Evolutionary conservation across 352 stramenopile genomes (phyloP), one percentile per base, ranked within the genome.

Genomic region (Phytophthora kernoviae): DNA sequence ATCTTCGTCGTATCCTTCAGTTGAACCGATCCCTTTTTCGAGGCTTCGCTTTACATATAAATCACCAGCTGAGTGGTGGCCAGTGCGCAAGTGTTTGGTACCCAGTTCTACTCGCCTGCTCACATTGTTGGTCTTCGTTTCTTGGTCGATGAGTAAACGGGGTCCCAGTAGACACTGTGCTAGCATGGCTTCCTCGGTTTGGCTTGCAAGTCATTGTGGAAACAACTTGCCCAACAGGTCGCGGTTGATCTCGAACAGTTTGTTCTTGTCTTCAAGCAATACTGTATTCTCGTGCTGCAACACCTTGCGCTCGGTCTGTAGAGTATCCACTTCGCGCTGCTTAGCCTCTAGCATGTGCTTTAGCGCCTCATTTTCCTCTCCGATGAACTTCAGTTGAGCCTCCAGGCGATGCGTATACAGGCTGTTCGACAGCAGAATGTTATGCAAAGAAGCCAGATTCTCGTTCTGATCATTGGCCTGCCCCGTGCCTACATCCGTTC

Each of bases 321-420:
- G 45, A 8, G 52, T 47, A 26, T 90, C 76, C 15, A 90, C 51
- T 57, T 91, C 77, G 27, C 74, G 75, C 20, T 87, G 67, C 37
- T 87, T 85, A 6, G 67, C 42, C 15, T 87, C 71, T 8, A 87
- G 49, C 10, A 85, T 44, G 18, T 81, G 50, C 54, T 76, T 79
- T 34, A 91, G 53, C 5, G 62, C 40, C 4, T 91, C 74, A 44
- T 90, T 91, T 43, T 91, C 82, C 20, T 91, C 79, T 36, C 79
- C 36, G 1, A 81, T 59, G 27, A 84, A 69, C 64, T 90, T 91
- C 17, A 90, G 61, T 52, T 90, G 82, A 5, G 82, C 77, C 60
- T 91, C 75, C 17, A 91, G 67, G n/a, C 79, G 79, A 46, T 91
- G 88, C 17, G 79, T 91, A 61, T 89, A 88, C 50, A 91, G 56